Evolutionary conservation across 2,329 filamentous ascomycete genomes (phyloP).

Genomic region (Beauveria sp.): DNA sequence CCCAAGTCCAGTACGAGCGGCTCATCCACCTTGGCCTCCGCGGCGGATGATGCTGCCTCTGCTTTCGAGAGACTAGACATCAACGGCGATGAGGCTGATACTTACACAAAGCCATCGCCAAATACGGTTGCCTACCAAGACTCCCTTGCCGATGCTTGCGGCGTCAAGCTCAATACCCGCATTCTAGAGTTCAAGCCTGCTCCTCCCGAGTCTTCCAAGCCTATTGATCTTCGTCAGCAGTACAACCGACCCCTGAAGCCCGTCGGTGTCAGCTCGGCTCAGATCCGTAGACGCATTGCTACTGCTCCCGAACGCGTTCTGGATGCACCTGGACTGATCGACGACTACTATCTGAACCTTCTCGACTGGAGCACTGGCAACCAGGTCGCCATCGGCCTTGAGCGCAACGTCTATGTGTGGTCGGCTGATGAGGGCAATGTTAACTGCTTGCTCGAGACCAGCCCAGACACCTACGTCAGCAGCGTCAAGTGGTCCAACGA

Average conservation of each 20-base stretch:
- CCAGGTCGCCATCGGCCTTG: conserved; percentile 94
- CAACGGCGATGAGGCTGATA: conserved; percentile 57
- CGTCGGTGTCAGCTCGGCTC: conserved; percentile 63
- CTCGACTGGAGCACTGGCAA: conserved; percentile 97
- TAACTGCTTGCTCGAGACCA: conserved; percentile 79
- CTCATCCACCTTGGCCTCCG: conserved; percentile 67
- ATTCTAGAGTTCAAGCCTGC: conserved; percentile 98
- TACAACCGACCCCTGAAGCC: conserved; percentile 95
- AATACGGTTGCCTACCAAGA: conserved; percentile 89
- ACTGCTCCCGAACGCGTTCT: conserved; percentile 94
- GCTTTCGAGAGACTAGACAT: conserved; percentile 75
- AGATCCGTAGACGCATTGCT: conserved; percentile 84
- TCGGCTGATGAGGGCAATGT: conserved; percentile 90
- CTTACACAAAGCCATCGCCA: conserved; percentile 72
- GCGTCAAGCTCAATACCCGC: conserved; percentile 85
- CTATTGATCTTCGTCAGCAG: conserved; percentile 92
- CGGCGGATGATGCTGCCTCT: conserved; percentile 70
- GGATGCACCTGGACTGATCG: conserved; percentile 89
- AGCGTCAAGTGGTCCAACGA: conserved; percentile 99
- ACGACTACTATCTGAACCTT: conserved; percentile 98
- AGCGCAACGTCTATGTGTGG: conserved; percentile 97
- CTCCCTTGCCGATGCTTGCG: conserved; percentile 82
- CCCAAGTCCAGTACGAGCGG: conserved; percentile 65
- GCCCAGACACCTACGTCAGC: conserved; percentile 88
- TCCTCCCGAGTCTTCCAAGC: conserved; percentile 95